These are phyloP conservation scores for Seminavis robusta DNA, from an alignment of 108 stramenopile genomes.

Conservation along the genomic window DNA sequence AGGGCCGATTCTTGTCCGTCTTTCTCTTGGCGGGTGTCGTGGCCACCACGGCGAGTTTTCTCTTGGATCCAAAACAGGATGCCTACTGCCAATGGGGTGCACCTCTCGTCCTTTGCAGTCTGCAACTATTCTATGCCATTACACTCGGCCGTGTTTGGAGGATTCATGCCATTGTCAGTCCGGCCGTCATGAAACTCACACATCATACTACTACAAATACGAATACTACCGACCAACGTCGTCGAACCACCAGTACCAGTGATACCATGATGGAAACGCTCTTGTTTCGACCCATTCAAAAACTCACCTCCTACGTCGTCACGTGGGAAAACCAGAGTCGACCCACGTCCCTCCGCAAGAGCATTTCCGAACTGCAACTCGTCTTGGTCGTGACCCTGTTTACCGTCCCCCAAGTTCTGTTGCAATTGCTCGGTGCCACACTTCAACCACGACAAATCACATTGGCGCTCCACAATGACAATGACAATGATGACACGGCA, in stretches of 20 bases:
- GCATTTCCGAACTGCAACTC: slow-evolving; percentile 11
- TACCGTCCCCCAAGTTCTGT: slow-evolving; percentile 14
- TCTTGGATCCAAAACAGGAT: slow-evolving; percentile 15
- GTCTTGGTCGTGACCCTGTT: slow-evolving; percentile 9
- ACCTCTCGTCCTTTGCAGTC: slow-evolving; percentile 11
- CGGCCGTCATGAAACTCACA: too few relatives aligned
- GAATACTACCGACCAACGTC: too few relatives aligned
- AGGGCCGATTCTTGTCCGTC: slow-evolving; percentile 17
- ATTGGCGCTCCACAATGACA: too few relatives aligned
- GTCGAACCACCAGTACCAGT: too few relatives aligned
- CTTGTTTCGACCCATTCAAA: too few relatives aligned
- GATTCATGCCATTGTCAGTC: slow-evolving; percentile 17
- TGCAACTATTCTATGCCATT: slow-evolving; percentile 21
- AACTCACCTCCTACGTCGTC: too few relatives aligned
- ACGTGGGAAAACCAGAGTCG: too few relatives aligned
- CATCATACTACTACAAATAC: too few relatives aligned
- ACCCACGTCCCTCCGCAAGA: slow-evolving; percentile 3
- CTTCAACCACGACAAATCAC: too few relatives aligned
- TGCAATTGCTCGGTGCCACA: slow-evolving; percentile 12
- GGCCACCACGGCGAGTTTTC: slow-evolving; percentile 9
- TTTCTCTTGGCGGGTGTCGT: slow-evolving; percentile 12
- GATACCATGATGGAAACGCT: too few relatives aligned
- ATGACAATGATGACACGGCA: too few relatives aligned
- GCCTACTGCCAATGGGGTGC: slow-evolving; percentile 5
- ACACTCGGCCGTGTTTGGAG: slow-evolving; percentile 26